These are phyloP conservation scores for Colletotrichum sp. DNA, from an alignment of 2,329 filamentous ascomycete species.

Conservation along the genomic window DNA sequence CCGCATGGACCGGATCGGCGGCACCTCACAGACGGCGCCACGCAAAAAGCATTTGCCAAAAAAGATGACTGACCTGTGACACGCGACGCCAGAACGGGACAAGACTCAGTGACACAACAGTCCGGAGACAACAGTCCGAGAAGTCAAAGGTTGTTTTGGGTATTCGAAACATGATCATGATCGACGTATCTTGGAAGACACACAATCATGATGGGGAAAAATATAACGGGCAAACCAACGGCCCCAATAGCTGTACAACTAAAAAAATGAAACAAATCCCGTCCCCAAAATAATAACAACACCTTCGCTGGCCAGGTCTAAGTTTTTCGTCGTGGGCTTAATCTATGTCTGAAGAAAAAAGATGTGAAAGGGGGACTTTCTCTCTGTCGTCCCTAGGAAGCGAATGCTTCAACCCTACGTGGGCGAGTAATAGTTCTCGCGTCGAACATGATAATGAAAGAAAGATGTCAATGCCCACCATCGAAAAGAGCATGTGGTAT, in stretches of 20 bases:
- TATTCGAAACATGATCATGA: background rate
- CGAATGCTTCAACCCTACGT: background rate
- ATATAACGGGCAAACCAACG: background rate
- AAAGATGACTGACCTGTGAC: background rate
- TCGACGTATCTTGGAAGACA: background rate
- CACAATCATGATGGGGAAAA: background rate
- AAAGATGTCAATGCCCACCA: background rate
- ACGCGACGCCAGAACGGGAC: background rate
- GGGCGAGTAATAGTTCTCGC: background rate
- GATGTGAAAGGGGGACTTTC: background rate
- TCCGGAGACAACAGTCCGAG: background rate
- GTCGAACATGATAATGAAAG: slow-evolving; percentile 19
- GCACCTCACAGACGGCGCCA: background rate
- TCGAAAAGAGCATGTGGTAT: background rate
- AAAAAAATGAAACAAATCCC: background rate
- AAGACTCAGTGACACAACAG: background rate
- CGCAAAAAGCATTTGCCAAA: background rate
- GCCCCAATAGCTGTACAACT: background rate
- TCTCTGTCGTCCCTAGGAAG: background rate
- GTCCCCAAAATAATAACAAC: background rate
- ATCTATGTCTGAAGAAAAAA: background rate
- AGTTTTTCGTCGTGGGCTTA: slow-evolving; percentile 1
- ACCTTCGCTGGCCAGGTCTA: slow-evolving; percentile 16
- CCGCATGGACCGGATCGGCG: background rate
- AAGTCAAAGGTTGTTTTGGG: background rate